Conservation (phyloP, 768 basidiomycete species). For the Leucocoprinus sp. region DNA sequence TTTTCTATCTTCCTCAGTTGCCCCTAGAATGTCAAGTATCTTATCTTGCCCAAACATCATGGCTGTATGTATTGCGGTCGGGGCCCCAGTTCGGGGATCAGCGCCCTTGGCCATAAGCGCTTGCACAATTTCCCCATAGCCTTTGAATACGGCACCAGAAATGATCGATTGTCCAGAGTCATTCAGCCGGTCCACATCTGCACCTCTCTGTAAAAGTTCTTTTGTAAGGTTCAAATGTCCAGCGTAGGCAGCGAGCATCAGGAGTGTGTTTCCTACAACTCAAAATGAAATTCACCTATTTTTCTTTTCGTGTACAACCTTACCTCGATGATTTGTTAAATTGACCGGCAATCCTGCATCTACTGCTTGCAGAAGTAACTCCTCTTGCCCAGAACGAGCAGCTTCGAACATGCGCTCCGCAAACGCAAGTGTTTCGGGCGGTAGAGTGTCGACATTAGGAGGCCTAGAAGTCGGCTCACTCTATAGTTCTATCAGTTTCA, state of each 20-base stretch:
- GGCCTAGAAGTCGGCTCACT: slow-evolving; percentile 9
- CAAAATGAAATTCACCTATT: neutral
- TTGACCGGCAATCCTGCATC: slow-evolving; percentile 65
- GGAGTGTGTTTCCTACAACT: slow-evolving; percentile 60
- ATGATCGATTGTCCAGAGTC: slow-evolving; percentile 67
- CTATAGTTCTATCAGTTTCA: too few species aligned
- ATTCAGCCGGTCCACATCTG: slow-evolving; percentile 63
- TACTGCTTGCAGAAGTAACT: slow-evolving; percentile 48
- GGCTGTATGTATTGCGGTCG: slow-evolving; percentile 62
- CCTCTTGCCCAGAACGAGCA: slow-evolving; percentile 50
- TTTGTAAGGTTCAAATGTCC: slow-evolving; percentile 50
- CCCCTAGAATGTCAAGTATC: slow-evolving; percentile 48
- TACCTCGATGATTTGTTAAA: slow-evolving; percentile 66
- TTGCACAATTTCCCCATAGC: slow-evolving; percentile 53
- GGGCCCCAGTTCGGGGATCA: slow-evolving; percentile 56
- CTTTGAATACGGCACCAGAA: slow-evolving; percentile 75
- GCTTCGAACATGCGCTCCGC: slow-evolving; percentile 72
- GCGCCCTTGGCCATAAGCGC: slow-evolving; percentile 47
- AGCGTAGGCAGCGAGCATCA: slow-evolving; percentile 73
- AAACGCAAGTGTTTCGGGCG: slow-evolving; percentile 40
- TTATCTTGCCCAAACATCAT: slow-evolving; percentile 58
- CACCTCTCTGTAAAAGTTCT: slow-evolving; percentile 46
- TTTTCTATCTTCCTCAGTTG: slow-evolving; percentile 46
- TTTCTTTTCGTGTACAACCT: neutral
- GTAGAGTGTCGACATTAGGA: slow-evolving; percentile 20